Conservation (phyloP, 2,329 filamentous ascomycete species). For the Hypoxylon sp. region DNA sequence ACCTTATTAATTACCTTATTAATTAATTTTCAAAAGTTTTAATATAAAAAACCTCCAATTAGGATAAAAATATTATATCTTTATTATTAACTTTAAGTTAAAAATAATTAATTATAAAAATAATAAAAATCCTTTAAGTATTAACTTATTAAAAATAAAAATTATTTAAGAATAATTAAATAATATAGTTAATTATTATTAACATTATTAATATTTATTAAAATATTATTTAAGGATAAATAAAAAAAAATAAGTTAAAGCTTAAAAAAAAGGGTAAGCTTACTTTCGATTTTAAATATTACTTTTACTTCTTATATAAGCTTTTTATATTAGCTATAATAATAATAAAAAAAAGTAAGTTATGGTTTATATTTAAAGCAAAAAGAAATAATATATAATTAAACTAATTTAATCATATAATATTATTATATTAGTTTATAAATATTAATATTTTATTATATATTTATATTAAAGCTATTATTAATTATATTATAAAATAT, state of each 20-base stretch:
- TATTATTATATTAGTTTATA: background rate
- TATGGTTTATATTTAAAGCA: background rate
- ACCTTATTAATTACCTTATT: no score
- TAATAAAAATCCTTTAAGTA: background rate
- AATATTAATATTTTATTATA: conserved; percentile 2
- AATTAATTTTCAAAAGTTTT: no score
- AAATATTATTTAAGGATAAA: conserved; percentile 5
- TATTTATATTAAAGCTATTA: background rate
- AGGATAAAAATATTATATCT: conserved; percentile 6
- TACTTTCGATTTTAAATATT: background rate
- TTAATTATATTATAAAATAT: conserved; percentile 8
- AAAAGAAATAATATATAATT: background rate
- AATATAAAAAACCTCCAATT: no score
- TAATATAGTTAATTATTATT: conserved; percentile 4
- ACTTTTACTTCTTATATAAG: background rate
- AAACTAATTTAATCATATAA: background rate
- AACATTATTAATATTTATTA: background rate
- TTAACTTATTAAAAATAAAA: background rate
- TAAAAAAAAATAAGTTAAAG: background rate
- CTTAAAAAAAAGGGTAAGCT: background rate
- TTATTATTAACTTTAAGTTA: background rate
- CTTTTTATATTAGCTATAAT: background rate
- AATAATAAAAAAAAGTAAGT: background rate
- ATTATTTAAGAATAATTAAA: background rate
- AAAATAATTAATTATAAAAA: background rate